Conservation (phyloP, 2,329 filamentous ascomycete species). For the Pyricularia pennisetigena region DNA sequence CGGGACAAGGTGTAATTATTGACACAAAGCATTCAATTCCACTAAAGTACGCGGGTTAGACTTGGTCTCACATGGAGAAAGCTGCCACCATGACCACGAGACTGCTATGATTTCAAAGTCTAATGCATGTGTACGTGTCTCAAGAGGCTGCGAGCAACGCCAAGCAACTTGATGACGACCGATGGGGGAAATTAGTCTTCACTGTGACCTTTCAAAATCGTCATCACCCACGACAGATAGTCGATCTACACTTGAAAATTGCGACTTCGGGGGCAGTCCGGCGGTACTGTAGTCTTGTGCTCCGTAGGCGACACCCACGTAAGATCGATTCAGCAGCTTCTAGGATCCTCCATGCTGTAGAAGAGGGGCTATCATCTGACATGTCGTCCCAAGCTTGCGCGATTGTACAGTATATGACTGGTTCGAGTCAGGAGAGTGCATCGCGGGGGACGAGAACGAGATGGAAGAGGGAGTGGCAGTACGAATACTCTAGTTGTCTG, state of each 20-base stretch:
- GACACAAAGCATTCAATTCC: background rate
- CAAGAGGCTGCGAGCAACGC: background rate
- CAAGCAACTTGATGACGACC: background rate
- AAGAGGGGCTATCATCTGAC: background rate
- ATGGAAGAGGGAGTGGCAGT: background rate
- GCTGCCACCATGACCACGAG: background rate
- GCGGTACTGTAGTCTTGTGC: background rate
- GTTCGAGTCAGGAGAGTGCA: background rate
- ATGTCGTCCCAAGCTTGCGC: background rate
- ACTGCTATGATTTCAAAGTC: background rate
- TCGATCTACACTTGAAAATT: background rate
- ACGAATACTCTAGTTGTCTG: background rate
- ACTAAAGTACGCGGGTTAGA: background rate
- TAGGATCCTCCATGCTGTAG: background rate
- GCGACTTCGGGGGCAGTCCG: background rate
- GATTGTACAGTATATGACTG: background rate
- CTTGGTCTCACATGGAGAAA: background rate
- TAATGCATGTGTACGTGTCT: background rate
- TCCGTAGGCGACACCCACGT: background rate
- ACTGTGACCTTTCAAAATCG: background rate
- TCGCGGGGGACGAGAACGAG: background rate
- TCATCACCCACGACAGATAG: background rate
- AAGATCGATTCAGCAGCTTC: background rate
- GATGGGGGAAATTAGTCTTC: background rate
- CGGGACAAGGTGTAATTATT: background rate